Percentiles rank a stretch among this genome's conserved stretches.
Conservation (phyloP, 768 basidiomycete genomes). For the Boletus speciosus region DNA sequence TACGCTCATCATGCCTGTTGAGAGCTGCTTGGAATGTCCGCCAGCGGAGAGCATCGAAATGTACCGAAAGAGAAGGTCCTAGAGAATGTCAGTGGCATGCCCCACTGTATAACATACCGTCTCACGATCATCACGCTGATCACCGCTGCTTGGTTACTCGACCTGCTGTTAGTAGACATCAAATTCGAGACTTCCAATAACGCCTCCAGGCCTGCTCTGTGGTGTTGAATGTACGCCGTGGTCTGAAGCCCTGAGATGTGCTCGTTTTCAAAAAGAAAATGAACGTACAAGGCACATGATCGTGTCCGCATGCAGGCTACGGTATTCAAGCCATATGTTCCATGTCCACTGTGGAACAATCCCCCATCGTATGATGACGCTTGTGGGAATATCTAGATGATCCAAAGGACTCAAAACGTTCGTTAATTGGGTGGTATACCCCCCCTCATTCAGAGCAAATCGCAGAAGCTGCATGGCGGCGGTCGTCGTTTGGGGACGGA, state of each 20-base stretch:
- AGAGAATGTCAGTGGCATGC: conserved; percentile 6
- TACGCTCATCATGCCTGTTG: conserved; percentile 16
- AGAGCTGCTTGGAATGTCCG: conserved; percentile 10
- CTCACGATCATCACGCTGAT: conserved; percentile 31
- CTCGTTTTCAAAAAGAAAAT: not conserved
- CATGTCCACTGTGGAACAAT: conserved; percentile 60
- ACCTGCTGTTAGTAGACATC: not conserved
- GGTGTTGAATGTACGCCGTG: conserved; percentile 49
- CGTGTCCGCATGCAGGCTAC: conserved; percentile 46
- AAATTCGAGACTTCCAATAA: conserved; percentile 3
- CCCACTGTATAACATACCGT: not conserved
- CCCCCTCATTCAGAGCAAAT: conserved; percentile 34
- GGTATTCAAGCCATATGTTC: conserved; percentile 56
- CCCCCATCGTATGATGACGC: conserved; percentile 58
- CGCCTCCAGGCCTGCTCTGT: conserved; percentile 9
- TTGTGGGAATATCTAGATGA: conserved; percentile 41
- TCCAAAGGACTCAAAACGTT: conserved; percentile 11
- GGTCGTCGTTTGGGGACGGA: conserved; percentile 47
- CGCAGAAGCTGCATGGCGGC: conserved; percentile 45
- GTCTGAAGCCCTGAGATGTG: conserved; percentile 37
- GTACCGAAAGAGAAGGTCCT: conserved; percentile 24
- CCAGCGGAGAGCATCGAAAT: conserved; percentile 16
- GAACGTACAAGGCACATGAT: conserved; percentile 47
- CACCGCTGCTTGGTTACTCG: conserved; percentile 4
- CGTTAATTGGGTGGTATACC: conserved; percentile 1